Base-by-base conservation (phyloP, 805 yeast species). In the Ogataea methylovora region DNA sequence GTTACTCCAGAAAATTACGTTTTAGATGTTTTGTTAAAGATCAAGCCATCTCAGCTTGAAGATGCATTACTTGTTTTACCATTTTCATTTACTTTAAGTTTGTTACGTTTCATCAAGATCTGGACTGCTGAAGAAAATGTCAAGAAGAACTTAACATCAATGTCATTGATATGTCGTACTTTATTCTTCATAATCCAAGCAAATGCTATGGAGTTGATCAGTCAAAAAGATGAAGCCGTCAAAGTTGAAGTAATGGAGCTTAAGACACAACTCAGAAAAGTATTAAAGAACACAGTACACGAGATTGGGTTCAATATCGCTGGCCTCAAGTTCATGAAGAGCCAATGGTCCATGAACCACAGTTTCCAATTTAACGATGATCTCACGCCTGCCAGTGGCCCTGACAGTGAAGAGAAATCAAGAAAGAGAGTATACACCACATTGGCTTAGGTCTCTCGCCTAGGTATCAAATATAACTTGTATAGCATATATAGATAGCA, bases 61-160 rank as follows among this genome's bases (percentile, higher is more conserved):
- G 99, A 92, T 59, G 95, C 97, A 2, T 67, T 92, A 36, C 60
- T 92, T 30, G 94, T 92, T 1, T 65, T 92, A 35, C 96, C 98
- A 22, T 88, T 90, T 50, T 85, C 94, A 9, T 82, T 79, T 57
- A 79, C 88, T 2, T 54, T 79, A 36, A 74, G 73, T 44, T 67
- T 92, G 33, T 67, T 92, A 42, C 69, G 68, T 45, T 83, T 87
- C 46, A 74, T 92, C 35, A 80, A 77, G 42, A 67, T 74, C 20
- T 88, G 95, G 85, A 74, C 92, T 25, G 51, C 53, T 35, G 57
- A 63, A 33, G 62, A 62, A 19, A 56, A 64, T 27, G 55, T 60
- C 37, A 63, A 73, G 37, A 66, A 68, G 32, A 64, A 64, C 34
- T 34, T 54, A 18, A 38, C 69, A 49, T 70, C 76, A 46, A 54